phyloP scores from a whole-genome alignment of 1,284 basidiomycete species.

The Malassezia pachydermatis region DNA sequence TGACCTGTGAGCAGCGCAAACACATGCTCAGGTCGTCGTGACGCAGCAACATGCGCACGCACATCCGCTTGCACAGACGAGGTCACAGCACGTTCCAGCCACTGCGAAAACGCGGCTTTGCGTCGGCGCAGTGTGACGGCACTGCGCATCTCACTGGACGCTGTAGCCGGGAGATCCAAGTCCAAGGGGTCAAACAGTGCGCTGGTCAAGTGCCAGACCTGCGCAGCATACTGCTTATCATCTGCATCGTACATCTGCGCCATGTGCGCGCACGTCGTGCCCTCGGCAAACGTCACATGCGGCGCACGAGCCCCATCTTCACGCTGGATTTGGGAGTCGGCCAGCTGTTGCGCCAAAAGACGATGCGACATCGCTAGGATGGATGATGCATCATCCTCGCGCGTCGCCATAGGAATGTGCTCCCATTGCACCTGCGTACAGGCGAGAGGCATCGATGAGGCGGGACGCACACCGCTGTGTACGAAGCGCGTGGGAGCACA shows the following conservation, averaged over 20 bases:
- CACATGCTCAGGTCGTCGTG: slow-evolving; percentile 44
- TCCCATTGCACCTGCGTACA: not conserved
- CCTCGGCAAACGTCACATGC: slow-evolving; percentile 48
- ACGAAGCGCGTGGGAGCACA: no score
- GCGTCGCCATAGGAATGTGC: not conserved
- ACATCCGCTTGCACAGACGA: slow-evolving; percentile 59
- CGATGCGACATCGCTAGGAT: slow-evolving; percentile 49
- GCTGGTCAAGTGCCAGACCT: slow-evolving; percentile 74
- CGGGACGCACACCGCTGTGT: not conserved
- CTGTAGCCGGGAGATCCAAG: slow-evolving; percentile 57
- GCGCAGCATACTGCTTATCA: slow-evolving; percentile 58
- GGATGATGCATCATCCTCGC: not conserved
- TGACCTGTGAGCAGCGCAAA: slow-evolving; percentile 78
- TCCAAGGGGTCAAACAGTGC: slow-evolving; percentile 75
- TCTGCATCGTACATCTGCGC: slow-evolving; percentile 61
- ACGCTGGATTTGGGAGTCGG: slow-evolving; percentile 58
- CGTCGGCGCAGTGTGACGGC: slow-evolving; percentile 61
- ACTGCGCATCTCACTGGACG: slow-evolving; percentile 55
- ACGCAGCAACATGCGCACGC: slow-evolving; percentile 39
- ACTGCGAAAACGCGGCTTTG: slow-evolving; percentile 70
- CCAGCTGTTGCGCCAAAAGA: slow-evolving; percentile 69
- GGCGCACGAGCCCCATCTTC: slow-evolving; percentile 54
- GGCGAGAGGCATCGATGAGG: not conserved
- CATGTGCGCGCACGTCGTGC: slow-evolving; percentile 71
- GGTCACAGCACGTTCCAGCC: slow-evolving; percentile 70